These are phyloP conservation scores for Silene latifolia DNA, from an alignment of 148 eudicot genomes.

Conservation along the genomic window DNA sequence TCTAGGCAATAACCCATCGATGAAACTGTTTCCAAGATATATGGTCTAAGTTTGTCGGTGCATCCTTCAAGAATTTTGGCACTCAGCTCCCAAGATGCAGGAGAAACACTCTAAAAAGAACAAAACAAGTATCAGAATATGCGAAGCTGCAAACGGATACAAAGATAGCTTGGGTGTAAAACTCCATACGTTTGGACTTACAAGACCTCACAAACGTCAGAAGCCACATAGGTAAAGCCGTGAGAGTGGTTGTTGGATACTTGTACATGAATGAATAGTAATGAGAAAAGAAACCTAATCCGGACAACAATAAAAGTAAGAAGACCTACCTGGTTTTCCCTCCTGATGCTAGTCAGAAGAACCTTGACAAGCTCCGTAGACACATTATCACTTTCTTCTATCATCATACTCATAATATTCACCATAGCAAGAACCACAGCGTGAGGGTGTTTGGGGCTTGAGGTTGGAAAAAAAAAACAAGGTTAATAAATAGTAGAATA, in stretches of 20 bases:
- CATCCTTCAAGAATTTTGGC: conserved; percentile 46
- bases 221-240: neutral
- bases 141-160: conserved; percentile 3
- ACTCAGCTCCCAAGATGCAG: conserved; percentile 54
- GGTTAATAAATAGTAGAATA: neutral
- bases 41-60: conserved; percentile 39
- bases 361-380: conserved; percentile 48
- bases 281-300: neutral
- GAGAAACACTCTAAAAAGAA: conserved; percentile 41
- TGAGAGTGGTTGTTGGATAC: conserved; percentile 5
- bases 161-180: neutral
- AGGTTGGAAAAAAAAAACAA: conserved; percentile 14
- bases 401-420: conserved; percentile 58
- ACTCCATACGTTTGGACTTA: neutral
- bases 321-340: conserved; percentile 57
- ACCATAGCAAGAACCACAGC: conserved; percentile 58
- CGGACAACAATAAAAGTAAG: neutral
- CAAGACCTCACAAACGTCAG: neutral
- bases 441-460: conserved; percentile 59
- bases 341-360: conserved; percentile 53
- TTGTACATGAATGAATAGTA: neutral
- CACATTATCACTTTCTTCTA: conserved; percentile 69
- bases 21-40: conserved; percentile 40
- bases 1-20: conserved; percentile 29
- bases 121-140: neutral